Percentiles rank a stretch among this genome's conserved stretches.
Conservation (phyloP, 2,329 filamentous ascomycete genomes). For the Colletotrichum falcatum region DNA sequence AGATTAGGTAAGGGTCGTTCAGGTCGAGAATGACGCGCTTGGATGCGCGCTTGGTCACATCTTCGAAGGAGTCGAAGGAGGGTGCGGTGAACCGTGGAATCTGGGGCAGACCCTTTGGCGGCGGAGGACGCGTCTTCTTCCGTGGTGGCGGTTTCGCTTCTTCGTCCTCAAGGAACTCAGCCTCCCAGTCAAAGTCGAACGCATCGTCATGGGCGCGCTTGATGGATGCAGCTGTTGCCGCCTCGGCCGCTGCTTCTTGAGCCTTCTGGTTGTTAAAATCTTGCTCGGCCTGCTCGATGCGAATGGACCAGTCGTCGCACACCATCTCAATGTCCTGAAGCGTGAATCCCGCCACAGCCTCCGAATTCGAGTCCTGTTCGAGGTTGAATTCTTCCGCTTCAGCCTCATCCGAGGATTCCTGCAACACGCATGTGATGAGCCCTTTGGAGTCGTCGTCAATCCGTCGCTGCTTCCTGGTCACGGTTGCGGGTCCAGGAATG, state of each 20-base stretch:
- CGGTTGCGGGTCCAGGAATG: constrained; percentile 71
- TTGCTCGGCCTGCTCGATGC: constrained; percentile 63
- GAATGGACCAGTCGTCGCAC: constrained; percentile 86
- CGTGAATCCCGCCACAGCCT: constrained; percentile 79
- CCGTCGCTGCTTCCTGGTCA: constrained; percentile 66
- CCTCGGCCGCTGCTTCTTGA: constrained; percentile 45
- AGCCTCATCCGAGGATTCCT: constrained; percentile 57
- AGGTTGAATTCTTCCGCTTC: constrained; percentile 59
- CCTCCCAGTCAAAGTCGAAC: constrained; percentile 71
- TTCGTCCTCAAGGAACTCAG: constrained; percentile 67
- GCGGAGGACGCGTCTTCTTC: constrained; percentile 75
- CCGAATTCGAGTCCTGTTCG: constrained; percentile 66
- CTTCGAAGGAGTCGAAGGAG: constrained; percentile 84
- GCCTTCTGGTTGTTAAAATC: constrained; percentile 50
- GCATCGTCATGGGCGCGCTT: constrained; percentile 42
- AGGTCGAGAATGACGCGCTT: constrained; percentile 87
- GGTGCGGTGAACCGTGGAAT: constrained; percentile 73
- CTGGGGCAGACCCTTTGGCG: constrained; percentile 69
- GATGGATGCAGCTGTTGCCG: constrained; percentile 41
- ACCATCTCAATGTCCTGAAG: constrained; percentile 86
- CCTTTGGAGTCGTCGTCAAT: constrained; percentile 63
- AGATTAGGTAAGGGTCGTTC: constrained; percentile 86
- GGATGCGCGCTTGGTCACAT: constrained; percentile 76
- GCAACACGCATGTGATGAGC: constrained; percentile 57
- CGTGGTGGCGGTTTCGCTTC: constrained; percentile 59